A percentile compares a stretch with the other conserved stretches of the same genome.
phyloP scores from a whole-genome alignment of 805 yeast genomes.

The Komagataella pastoris region DNA sequence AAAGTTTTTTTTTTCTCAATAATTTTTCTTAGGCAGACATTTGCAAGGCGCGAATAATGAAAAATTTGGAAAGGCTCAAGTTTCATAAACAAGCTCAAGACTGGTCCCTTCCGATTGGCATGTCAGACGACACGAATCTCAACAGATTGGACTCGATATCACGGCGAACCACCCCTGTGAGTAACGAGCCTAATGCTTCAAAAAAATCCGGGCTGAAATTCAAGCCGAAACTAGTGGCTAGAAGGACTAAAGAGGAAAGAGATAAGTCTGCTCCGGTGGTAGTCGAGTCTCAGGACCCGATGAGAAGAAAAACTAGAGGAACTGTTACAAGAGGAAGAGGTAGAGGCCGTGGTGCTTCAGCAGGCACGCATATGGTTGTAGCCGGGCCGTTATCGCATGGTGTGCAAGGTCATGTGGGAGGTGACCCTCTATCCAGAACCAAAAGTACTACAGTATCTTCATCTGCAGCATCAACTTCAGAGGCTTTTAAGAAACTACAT shows the following conservation, averaged over 20 bases:
- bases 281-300: slow-evolving; percentile 6
- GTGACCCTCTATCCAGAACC: slow-evolving; percentile 5
- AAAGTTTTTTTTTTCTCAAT: not conserved
- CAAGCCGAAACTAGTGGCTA: slow-evolving; percentile 76
- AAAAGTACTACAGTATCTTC: slow-evolving; percentile 5
- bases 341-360: slow-evolving; percentile 16
- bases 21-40: not conserved
- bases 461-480: slow-evolving; percentile 24
- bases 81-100: not conserved
- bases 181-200: slow-evolving; percentile 3
- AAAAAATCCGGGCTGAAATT: slow-evolving; percentile 51
- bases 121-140: not conserved
- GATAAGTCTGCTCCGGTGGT: slow-evolving; percentile 54
- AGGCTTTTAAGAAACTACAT: slow-evolving; percentile 22
- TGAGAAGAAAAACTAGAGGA: slow-evolving; percentile 12
- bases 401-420: slow-evolving; percentile 28
- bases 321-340: slow-evolving; percentile 21
- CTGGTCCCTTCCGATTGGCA: slow-evolving; percentile 6
- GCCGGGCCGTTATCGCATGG: slow-evolving; percentile 69
- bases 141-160: slow-evolving; percentile 25
- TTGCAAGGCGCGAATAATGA: not conserved
- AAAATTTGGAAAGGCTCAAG: not conserved
- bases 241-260: slow-evolving; percentile 75
- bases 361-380: slow-evolving; percentile 28
- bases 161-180: slow-evolving; percentile 12